Conservation (phyloP, 805 yeast genomes). For the Vanderwaltozyma tropicalis region DNA sequence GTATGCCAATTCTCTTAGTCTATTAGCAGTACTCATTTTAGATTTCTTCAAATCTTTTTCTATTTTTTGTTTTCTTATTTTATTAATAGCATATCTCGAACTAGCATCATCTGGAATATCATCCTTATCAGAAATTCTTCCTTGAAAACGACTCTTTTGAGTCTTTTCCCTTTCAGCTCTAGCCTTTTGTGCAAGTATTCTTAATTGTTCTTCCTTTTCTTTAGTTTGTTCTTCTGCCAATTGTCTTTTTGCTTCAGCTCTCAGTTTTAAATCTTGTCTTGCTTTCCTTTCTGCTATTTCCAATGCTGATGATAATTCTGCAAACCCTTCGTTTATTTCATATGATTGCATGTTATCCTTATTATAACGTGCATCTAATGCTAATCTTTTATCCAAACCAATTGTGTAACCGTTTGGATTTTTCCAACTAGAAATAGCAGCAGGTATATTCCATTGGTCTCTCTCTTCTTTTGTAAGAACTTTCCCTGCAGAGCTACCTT, state of each 20-base stretch:
- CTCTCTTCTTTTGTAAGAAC: conserved; percentile 61
- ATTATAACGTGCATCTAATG: conserved; percentile 35
- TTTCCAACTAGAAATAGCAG: conserved; percentile 91
- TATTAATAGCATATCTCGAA: conserved; percentile 30
- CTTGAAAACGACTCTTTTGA: conserved; percentile 1
- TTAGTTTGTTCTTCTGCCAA: conserved; percentile 40
- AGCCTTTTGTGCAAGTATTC: conserved; percentile 40
- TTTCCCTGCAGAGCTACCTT: conserved; percentile 31
- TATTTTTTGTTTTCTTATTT: conserved; percentile 37
- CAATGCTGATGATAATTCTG: conserved; percentile 59
- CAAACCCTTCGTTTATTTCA: conserved; percentile 47
- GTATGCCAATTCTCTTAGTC: conserved; percentile 34
- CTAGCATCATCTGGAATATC: conserved; percentile 12
- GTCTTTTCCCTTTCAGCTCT: conserved; percentile 27
- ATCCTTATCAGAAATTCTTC: conserved; percentile 1
- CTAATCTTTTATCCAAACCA: conserved; percentile 64
- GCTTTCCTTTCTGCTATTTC: conserved; percentile 56
- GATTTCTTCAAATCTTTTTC: conserved; percentile 37
- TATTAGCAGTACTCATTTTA: conserved; percentile 36
- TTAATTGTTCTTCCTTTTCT: conserved; percentile 42
- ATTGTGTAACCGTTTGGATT: conserved; percentile 85
- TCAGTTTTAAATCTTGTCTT: conserved; percentile 42
- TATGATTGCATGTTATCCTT: conserved; percentile 27
- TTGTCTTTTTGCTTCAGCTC: conserved; percentile 40
- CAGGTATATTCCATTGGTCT: conserved; percentile 77